Conservation (phyloP, 208 protist genomes). For the Acanthamoeba rhysodes region DNA sequence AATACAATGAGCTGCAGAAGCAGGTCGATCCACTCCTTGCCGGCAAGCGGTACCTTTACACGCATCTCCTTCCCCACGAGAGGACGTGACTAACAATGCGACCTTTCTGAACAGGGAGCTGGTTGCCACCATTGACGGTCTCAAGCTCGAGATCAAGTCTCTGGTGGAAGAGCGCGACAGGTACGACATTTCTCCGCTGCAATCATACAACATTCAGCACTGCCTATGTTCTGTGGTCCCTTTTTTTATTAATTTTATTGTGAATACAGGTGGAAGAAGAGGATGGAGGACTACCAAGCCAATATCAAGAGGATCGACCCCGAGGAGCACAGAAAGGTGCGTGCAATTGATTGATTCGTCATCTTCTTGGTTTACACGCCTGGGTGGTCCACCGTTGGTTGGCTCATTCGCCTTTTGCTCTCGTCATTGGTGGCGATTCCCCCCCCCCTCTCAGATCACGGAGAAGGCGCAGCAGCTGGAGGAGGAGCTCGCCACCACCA, state of each 20-base stretch:
- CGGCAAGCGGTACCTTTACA: neutral
- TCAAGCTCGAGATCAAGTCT: neutral
- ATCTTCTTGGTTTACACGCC: neutral
- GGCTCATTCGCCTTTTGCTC: neutral
- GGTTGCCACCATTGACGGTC: neutral
- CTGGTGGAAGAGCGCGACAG: neutral
- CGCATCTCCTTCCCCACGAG: no score
- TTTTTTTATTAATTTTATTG: neutral
- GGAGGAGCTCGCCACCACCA: neutral
- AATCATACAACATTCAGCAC: no score
- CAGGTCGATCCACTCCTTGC: neutral
- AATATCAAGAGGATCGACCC: conserved; percentile 31
- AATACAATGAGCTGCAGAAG: neutral
- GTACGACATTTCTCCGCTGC: neutral
- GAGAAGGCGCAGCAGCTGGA: conserved; percentile 27
- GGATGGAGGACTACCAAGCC: conserved; percentile 35
- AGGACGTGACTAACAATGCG: no score
- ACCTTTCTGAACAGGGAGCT: neutral
- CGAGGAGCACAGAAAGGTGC: conserved; percentile 17
- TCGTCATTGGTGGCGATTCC: no score
- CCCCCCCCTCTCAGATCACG: neutral
- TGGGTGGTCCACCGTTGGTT: neutral
- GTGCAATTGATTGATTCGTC: neutral
- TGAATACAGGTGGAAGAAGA: neutral
- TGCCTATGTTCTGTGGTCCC: no score